Evolutionary conservation across 495 filamentous ascomycete species (phyloP), one percentile per base, ranked within the genome.

Genomic region (Penicillium chermesinum): DNA sequence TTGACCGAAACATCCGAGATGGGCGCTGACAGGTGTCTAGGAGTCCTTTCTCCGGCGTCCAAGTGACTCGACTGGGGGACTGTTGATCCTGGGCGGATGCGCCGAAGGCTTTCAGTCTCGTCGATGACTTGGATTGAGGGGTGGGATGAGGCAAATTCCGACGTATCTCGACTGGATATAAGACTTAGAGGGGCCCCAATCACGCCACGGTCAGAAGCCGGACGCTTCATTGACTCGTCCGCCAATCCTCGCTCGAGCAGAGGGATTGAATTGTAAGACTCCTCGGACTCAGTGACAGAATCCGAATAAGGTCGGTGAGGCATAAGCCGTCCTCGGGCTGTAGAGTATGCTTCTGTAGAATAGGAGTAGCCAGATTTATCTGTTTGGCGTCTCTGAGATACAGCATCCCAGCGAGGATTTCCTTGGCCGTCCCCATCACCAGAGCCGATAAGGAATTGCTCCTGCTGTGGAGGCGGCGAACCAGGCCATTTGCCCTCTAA

Each of bases 1-100:
- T 91, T 87, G 7, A 82, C 71, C 1, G 91, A 93, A 21, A 91
- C 51, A 47, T 95, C 87, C 9, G 88, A 90, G 12, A 88, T 91
- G 12, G 91, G 65, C 49, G 86, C 88, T 45, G 86, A 91, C 20
- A 83, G 70, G 12, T 54, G 66, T 38, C 45, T 63, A 10, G 54
- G 54, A 6, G 58, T 63, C 15, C 37, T 18, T 35, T 53, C 51
- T 9, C 49, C 51, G 18, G 14, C 41, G 12, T 38, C 41, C 1
- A 35, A 21, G 7, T 66, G 53, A 30, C 38, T 37, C 1, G 65
- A 63, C 41, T 62, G 62, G 30, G 77, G 76, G 7, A 70, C 44
- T 4, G 67, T 77, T 17, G 64, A 71, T 44, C 66, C 75, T 36
- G 54, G 61, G 34, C 71, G 70, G 45, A 82, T 80, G 25, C 72